Base-by-base conservation (phyloP, 768 basidiomycete species). In the Tricholoma bakamatsutake region DNA sequence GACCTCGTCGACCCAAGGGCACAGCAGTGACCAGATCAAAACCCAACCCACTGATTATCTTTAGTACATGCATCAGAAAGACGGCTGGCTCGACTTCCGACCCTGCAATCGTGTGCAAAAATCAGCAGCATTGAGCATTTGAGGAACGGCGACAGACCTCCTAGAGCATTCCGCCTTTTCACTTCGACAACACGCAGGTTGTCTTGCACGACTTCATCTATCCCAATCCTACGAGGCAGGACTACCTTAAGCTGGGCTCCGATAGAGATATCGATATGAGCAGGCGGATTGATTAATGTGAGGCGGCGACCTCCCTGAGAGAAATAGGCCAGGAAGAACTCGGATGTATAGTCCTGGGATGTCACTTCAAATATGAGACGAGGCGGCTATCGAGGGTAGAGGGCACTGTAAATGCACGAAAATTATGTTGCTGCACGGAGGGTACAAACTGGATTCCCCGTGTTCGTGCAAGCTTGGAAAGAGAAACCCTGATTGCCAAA, bases 21-120 rank as follows among this genome's bases (percentile, higher is more conserved):
- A 91, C 68, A 18, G 84, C 80, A 1, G 86, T 84, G 59, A 85
- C 81, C 12, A 91, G 77, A 48, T 78, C 76, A 66, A 80, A 90
- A 10, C 83, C 80, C 53, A 82, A 69, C 18, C 71, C 68, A 59
- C 71, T 75, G 59, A 90, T 74, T 57, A 81, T 79, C 60, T 82
- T 81, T 21, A 90, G 70, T 18, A 86, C 74, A 61, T 85, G 80
- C 62, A 84, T 81, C 34, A 82, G 71, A 63, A 88, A 85, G 17
- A 80, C 66, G 39, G 77, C 71, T 30, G 80, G 78, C 60, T 83
- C 78, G 21, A 80, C 68, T 62, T 76, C 72, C 21, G 71, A 60
- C 49, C 65, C 80, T 79, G 45, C 24, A 64, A 7, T 18, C 17
- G 39, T 18, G 52, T 35, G 51, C 21, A 55, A 52, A 35, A 48